A percentile compares a stretch with the other conserved stretches of the same genome.
Conservation (phyloP, 164 flowering plant genomes). For the Stephania yunnanensis region DNA sequence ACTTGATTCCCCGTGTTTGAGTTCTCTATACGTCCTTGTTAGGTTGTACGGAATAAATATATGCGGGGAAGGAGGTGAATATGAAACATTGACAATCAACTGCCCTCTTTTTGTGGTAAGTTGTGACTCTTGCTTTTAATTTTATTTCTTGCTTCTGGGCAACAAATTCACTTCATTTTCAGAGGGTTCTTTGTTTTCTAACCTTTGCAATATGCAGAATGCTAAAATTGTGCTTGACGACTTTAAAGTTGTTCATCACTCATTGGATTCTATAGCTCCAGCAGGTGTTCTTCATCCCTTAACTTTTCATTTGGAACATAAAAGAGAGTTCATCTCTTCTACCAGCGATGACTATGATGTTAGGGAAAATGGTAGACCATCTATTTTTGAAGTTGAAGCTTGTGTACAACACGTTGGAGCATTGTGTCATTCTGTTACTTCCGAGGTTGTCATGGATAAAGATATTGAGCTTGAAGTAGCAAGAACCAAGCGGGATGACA, state of each 20-base stretch:
- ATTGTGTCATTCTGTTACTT: slow-evolving; percentile 18
- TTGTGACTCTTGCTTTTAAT: slow-evolving; percentile 2
- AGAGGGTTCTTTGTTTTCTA: slow-evolving; percentile 9
- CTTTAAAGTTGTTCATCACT: slow-evolving; percentile 65
- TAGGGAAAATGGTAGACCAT: slow-evolving; percentile 22
- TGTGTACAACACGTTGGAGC: slow-evolving; percentile 22
- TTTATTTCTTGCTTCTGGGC: neutral
- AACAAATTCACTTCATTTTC: neutral
- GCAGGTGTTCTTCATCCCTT: slow-evolving; percentile 91
- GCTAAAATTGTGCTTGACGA: slow-evolving; percentile 80
- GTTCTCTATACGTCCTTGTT: slow-evolving; percentile 17
- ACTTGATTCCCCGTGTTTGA: neutral
- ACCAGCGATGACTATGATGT: slow-evolving; percentile 21
- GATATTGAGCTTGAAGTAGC: slow-evolving; percentile 40
- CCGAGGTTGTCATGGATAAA: slow-evolving; percentile 19
- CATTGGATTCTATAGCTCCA: slow-evolving; percentile 79
- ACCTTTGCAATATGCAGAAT: slow-evolving; percentile 49
- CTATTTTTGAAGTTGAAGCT: slow-evolving; percentile 63
- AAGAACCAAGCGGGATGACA: slow-evolving; percentile 33
- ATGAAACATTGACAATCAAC: slow-evolving; percentile 92
- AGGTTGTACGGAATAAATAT: slow-evolving; percentile 89
- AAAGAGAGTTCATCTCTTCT: slow-evolving; percentile 22
- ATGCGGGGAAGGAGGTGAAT: slow-evolving; percentile 99
- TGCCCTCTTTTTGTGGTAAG: slow-evolving; percentile 85
- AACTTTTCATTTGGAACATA: slow-evolving; percentile 69